Conservation (phyloP, 108 stramenopile genomes). For the Conticribra guillardii region DNA sequence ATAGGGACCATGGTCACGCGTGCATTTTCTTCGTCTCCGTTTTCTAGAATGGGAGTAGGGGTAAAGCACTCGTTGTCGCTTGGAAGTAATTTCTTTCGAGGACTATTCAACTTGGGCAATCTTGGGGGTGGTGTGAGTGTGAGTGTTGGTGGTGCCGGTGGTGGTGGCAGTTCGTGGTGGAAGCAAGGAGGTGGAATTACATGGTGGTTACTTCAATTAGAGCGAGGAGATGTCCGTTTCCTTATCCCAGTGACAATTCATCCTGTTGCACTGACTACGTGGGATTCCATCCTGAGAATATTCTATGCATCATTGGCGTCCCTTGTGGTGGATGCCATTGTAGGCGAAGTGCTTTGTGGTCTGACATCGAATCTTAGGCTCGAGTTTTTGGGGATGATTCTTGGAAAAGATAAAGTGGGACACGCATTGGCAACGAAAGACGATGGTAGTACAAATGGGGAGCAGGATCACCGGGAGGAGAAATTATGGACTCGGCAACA, state of each 20-base stretch:
- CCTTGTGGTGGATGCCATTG: conserved; percentile 29
- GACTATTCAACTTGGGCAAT: no score
- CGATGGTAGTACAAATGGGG: not conserved
- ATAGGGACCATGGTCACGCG: conserved; percentile 36
- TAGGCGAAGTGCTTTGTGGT: conserved; percentile 37
- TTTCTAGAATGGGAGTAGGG: conserved; percentile 38
- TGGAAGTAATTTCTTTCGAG: no score
- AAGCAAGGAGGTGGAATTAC: conserved; percentile 15
- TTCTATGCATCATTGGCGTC: conserved; percentile 37
- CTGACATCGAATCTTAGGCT: conserved; percentile 21
- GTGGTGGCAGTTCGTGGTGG: conserved; percentile 4
- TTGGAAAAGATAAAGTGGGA: conserved; percentile 33
- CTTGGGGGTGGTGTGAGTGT: no score
- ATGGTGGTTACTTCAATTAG: conserved; percentile 38
- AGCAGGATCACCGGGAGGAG: not conserved
- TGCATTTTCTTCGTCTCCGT: conserved; percentile 27
- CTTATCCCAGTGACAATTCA: conserved; percentile 30
- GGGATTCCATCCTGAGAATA: conserved; percentile 25
- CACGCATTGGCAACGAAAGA: no score
- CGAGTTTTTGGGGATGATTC: conserved; percentile 19
- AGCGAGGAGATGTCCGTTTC: conserved; percentile 36
- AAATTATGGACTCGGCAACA: conserved; percentile 1
- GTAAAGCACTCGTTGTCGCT: conserved; percentile 23
- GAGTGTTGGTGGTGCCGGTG: no score
- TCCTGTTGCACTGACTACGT: conserved; percentile 8